These are phyloP conservation scores for Gautieria morchelliformis DNA, from an alignment of 768 basidiomycete genomes.

Conservation along the genomic window DNA sequence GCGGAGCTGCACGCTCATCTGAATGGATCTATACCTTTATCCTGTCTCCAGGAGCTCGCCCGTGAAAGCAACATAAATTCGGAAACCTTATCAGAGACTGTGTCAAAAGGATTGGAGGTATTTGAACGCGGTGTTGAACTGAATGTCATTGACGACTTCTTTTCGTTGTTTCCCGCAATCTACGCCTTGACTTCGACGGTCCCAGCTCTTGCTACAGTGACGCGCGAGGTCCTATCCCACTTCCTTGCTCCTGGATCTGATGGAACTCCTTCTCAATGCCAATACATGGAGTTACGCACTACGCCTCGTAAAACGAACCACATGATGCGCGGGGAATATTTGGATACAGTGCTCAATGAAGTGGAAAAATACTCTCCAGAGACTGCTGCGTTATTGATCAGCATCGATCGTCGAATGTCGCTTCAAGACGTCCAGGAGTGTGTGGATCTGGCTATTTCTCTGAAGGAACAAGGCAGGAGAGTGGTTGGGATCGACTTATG, in stretches of 20 bases:
- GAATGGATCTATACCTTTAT: conserved; percentile 73
- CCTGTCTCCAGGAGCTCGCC: conserved; percentile 53
- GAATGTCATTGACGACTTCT: conserved; percentile 60
- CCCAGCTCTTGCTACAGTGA: conserved; percentile 39
- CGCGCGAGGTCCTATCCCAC: conserved; percentile 52
- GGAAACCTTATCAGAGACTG: conserved; percentile 21
- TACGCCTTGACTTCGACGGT: conserved; percentile 67
- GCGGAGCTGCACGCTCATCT: conserved; percentile 83
- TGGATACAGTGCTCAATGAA: conserved; percentile 56
- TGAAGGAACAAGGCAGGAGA: conserved; percentile 48
- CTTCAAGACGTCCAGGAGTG: conserved; percentile 41
- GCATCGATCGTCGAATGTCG: conserved; percentile 66
- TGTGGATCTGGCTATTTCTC: conserved; percentile 41
- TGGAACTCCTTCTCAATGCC: conserved; percentile 40
- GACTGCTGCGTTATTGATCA: conserved; percentile 56
- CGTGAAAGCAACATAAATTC: conserved; percentile 21
- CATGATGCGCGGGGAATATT: conserved; percentile 54
- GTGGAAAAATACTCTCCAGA: conserved; percentile 44
- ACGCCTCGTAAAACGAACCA: conserved; percentile 52
- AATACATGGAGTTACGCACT: conserved; percentile 75
- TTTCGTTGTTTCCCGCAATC: conserved; percentile 65
- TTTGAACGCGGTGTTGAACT: conserved; percentile 35
- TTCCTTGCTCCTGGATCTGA: conserved; percentile 36
- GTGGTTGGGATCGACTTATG: conserved; percentile 77
- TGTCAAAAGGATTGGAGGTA: conserved; percentile 35